Evolutionary conservation across 441 rosid species (phyloP).

Genomic region (Syzygium syzygioides): DNA sequence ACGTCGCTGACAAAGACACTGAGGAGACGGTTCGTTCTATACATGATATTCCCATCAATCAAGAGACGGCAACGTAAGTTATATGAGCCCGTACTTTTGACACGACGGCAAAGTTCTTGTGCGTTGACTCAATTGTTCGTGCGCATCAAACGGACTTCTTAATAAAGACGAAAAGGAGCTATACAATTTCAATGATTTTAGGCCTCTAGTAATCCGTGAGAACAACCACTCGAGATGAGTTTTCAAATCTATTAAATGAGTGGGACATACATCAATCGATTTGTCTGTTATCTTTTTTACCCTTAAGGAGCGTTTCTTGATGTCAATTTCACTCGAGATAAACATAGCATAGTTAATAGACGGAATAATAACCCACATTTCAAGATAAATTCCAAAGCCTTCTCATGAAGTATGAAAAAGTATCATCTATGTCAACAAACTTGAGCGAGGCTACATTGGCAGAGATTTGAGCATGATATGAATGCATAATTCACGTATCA

Average conservation of each 20-base stretch:
- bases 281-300: neutral
- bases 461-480: neutral
- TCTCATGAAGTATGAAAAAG: neutral
- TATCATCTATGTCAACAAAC: fast-evolving
- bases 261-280: neutral
- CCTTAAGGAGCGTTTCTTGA: neutral
- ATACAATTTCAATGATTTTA: neutral
- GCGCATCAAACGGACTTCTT: neutral
- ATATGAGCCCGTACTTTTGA: neutral
- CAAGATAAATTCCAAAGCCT: neutral
- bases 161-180: neutral
- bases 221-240: neutral
- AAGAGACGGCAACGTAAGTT: neutral
- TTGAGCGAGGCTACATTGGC: neutral
- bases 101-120: neutral
- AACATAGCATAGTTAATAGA: neutral
- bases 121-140: too few species aligned
- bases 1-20: too few species aligned
- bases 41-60: too few species aligned
- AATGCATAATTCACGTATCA: neutral
- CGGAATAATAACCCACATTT: neutral
- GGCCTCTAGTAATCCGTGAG: neutral
- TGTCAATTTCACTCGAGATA: neutral
- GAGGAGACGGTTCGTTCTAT: too few species aligned
- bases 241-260: too few species aligned